Conservation (phyloP, 805 yeast genomes). For the Kluyveromyces wickerhamii region DNA sequence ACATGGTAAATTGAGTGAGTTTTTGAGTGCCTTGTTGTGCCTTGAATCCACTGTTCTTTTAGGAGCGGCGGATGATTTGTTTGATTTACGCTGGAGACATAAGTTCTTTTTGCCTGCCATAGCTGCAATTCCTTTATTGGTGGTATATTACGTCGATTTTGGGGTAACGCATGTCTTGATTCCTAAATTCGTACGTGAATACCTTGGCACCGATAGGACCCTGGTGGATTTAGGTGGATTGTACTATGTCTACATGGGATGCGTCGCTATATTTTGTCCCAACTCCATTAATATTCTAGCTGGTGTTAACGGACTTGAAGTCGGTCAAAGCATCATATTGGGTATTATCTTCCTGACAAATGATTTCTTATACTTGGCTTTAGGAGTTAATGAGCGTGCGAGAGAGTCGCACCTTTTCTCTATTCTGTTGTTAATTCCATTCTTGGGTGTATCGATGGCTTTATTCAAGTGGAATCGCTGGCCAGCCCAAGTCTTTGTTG, state of each 20-base stretch:
- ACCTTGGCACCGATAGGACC: conserved; percentile 29
- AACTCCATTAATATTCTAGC: conserved; percentile 94
- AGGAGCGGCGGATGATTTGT: conserved; percentile 90
- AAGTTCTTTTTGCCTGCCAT: conserved; percentile 93
- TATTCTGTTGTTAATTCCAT: conserved; percentile 71
- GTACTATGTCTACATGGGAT: conserved; percentile 85
- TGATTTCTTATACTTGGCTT: conserved; percentile 61
- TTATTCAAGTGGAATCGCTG: conserved; percentile 75
- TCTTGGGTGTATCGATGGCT: conserved; percentile 75
- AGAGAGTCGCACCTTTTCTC: conserved; percentile 78
- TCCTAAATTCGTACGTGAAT: conserved; percentile 55
- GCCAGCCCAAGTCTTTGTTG: conserved; percentile 92
- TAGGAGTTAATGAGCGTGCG: conserved; percentile 44
- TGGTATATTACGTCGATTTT: conserved; percentile 89
- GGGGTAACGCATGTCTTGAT: conserved; percentile 83
- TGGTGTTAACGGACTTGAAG: conserved; percentile 94
- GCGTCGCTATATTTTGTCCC: conserved; percentile 89
- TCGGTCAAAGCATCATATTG: conserved; percentile 83
- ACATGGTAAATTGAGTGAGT: conserved; percentile 75
- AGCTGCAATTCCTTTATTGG: conserved; percentile 82
- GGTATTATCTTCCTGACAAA: conserved; percentile 64
- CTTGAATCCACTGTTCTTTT: conserved; percentile 74
- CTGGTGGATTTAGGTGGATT: conserved; percentile 65
- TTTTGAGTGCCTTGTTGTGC: conserved; percentile 75
- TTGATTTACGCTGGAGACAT: conserved; percentile 96